Conservation (phyloP, 495 filamentous ascomycete genomes). For the Neurospora tetraspora region DNA sequence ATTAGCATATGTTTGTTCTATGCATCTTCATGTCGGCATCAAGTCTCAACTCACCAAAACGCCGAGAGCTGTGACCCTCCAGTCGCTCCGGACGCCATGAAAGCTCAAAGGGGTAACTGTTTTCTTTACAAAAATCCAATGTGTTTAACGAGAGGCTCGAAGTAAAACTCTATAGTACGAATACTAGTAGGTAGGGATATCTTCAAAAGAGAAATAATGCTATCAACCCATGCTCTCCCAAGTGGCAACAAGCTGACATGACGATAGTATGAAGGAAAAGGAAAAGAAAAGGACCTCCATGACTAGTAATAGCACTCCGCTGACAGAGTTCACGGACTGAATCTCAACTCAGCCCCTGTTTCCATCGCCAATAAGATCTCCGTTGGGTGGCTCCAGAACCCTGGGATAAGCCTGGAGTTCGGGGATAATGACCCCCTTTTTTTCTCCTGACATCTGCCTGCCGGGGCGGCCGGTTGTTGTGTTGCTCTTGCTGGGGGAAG, state of each 20-base stretch:
- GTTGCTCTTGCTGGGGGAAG: not conserved
- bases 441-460: not conserved
- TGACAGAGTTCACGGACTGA: not conserved
- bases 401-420: not conserved
- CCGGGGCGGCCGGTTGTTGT: not conserved
- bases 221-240: not conserved
- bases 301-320: not conserved
- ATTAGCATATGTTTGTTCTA: not conserved
- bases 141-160: not conserved
- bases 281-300: not conserved
- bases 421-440: not conserved
- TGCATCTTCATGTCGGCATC: not conserved
- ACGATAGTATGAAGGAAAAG: not conserved
- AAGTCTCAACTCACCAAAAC: slow-evolving; percentile 25
- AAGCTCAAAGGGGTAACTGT: not conserved
- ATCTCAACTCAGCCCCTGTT: not conserved
- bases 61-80: slow-evolving; percentile 27
- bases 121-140: not conserved
- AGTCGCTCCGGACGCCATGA: slow-evolving; percentile 20
- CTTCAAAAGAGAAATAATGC: not conserved
- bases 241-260: not conserved
- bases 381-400: not conserved
- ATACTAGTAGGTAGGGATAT: not conserved
- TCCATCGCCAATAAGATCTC: not conserved
- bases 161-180: not conserved